Evolutionary conservation across 2,329 filamentous ascomycete species (phyloP).

Genomic region (Sordariomycetes sp.): DNA sequence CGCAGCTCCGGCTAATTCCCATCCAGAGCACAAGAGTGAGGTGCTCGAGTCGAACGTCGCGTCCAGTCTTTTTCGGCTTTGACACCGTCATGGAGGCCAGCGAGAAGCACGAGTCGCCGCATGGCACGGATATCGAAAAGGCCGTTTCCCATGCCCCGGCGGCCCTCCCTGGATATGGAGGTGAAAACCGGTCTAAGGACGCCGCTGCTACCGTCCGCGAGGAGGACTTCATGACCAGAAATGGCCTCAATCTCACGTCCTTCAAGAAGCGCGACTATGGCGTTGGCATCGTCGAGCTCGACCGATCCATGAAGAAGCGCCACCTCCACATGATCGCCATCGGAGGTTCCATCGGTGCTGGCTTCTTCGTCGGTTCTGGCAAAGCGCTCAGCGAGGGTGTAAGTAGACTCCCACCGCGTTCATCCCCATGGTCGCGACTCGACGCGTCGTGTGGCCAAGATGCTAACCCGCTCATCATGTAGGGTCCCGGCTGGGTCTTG

Average conservation of each 20-base stretch:
- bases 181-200: not conserved
- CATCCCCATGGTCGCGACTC: not conserved
- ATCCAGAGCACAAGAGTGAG: not conserved
- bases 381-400: slow-evolving; percentile 40
- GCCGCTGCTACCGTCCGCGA: slow-evolving; percentile 13
- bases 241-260: slow-evolving; percentile 24
- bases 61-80: not conserved
- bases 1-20: not conserved
- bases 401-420: slow-evolving; percentile 13
- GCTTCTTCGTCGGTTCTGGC: slow-evolving; percentile 53
- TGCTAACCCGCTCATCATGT: not conserved
- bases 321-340: slow-evolving; percentile 55
- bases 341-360: slow-evolving; percentile 50
- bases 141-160: slow-evolving; percentile 1
- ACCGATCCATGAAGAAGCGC: slow-evolving; percentile 40
- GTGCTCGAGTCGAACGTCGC: not conserved
- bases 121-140: slow-evolving; percentile 8
- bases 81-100: slow-evolving; percentile 6
- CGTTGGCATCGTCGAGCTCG: slow-evolving; percentile 22
- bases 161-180: slow-evolving; percentile 6
- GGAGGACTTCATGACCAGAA: slow-evolving; percentile 23
- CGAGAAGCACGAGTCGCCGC: slow-evolving; percentile 1
- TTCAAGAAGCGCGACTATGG: slow-evolving; percentile 25
- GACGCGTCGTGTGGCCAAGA: not conserved
- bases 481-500: slow-evolving; percentile 30